Conservation (phyloP, 345 rosid species). For the Physaria fendleri region DNA sequence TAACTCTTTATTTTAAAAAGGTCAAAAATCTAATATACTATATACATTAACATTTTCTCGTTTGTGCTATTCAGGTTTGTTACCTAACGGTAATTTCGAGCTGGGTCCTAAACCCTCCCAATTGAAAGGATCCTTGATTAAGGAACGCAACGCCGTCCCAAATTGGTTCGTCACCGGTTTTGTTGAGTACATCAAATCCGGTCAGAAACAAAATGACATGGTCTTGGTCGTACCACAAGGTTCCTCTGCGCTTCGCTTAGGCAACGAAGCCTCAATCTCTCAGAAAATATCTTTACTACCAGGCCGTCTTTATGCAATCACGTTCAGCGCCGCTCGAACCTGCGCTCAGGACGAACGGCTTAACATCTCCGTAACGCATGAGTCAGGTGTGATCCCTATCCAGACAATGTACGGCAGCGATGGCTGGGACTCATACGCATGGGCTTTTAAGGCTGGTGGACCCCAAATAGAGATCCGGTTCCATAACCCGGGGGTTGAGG, state of each 20-base stretch:
- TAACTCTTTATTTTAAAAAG: not conserved
- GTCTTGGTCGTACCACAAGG: slow-evolving; percentile 75
- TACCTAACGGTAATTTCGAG: slow-evolving; percentile 85
- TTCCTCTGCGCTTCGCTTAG: slow-evolving; percentile 56
- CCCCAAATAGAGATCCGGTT: slow-evolving; percentile 38
- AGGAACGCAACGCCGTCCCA: slow-evolving; percentile 48
- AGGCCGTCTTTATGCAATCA: slow-evolving; percentile 48
- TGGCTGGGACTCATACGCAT: slow-evolving; percentile 79
- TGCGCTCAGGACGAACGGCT: slow-evolving; percentile 80
- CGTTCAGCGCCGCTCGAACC: slow-evolving; percentile 72
- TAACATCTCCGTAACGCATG: slow-evolving; percentile 68
- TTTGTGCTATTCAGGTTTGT: slow-evolving; percentile 47
- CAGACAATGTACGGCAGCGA: slow-evolving; percentile 81
- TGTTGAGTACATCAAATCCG: slow-evolving; percentile 84
- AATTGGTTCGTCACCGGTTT: slow-evolving; percentile 65
- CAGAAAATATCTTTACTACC: slow-evolving; percentile 45
- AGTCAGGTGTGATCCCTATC: slow-evolving; percentile 63
- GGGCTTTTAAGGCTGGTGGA: slow-evolving; percentile 64
- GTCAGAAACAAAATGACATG: slow-evolving; percentile 90
- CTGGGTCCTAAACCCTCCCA: slow-evolving; percentile 50
- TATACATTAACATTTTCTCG: not conserved
- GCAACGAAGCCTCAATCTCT: slow-evolving; percentile 70
- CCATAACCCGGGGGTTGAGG: slow-evolving; percentile 71
- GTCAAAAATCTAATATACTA: not conserved
- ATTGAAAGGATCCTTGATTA: slow-evolving; percentile 58